A percentile compares a stretch with the other conserved stretches of the same genome.
These are phyloP conservation scores for Suillus hirtellus DNA, from an alignment of 768 basidiomycete species.

Conservation along the genomic window DNA sequence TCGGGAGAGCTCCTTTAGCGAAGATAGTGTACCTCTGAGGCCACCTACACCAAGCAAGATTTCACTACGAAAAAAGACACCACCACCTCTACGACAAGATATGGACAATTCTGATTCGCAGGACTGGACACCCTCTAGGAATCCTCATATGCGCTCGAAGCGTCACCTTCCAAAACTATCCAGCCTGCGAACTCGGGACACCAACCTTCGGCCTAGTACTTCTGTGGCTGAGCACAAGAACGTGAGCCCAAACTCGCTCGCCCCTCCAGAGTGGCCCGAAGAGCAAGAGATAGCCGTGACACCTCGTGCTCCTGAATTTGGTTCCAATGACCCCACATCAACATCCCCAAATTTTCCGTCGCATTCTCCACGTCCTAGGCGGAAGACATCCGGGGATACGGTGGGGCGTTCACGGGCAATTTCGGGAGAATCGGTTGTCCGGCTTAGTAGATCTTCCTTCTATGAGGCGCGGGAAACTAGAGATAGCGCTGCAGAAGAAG, in stretches of 20 bases:
- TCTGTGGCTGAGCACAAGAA: slow-evolving; percentile 35
- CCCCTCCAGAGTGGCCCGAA: slow-evolving; percentile 54
- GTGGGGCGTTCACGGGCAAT: slow-evolving; percentile 40
- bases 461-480: slow-evolving; percentile 42
- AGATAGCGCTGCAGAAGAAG: slow-evolving; percentile 72
- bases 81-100: slow-evolving; percentile 23
- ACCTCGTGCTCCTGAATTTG: slow-evolving; percentile 56
- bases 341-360: slow-evolving; percentile 29
- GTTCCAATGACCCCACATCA: slow-evolving; percentile 31
- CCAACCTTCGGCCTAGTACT: slow-evolving; percentile 17
- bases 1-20: slow-evolving; percentile 31
- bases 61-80: slow-evolving; percentile 40
- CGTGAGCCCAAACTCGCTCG: slow-evolving; percentile 43
- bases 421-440: slow-evolving; percentile 37
- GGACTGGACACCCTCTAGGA: slow-evolving; percentile 35
- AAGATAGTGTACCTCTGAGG: slow-evolving; percentile 25
- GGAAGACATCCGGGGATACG: slow-evolving; percentile 31
- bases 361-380: slow-evolving; percentile 22
- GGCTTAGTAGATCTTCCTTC: slow-evolving; percentile 49
- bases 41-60: slow-evolving; percentile 31
- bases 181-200: slow-evolving; percentile 47
- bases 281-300: slow-evolving; percentile 56
- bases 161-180: slow-evolving; percentile 47
- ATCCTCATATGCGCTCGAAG: slow-evolving; percentile 53
- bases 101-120: slow-evolving; percentile 53